Percentiles rank a stretch among this genome's conserved stretches.
phyloP scores from a whole-genome alignment of 2,329 filamentous ascomycete genomes.

The Stagonosporopsis rhizophila region DNA sequence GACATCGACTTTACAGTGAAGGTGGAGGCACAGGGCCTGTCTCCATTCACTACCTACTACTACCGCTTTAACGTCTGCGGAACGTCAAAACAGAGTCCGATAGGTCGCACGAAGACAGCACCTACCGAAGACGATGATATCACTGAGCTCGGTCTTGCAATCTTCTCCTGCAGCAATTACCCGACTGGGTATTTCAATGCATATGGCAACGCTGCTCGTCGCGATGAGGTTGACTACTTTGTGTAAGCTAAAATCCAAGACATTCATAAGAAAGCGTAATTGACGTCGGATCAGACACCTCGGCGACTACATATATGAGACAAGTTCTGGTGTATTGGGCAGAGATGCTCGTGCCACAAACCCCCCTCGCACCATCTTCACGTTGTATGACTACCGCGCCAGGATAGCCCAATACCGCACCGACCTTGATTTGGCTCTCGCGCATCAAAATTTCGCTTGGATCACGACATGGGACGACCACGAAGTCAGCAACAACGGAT shows the following conservation, averaged over 20 bases:
- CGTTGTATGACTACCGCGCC: constrained; percentile 55
- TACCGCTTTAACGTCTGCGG: constrained; percentile 75
- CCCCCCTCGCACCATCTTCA: constrained; percentile 37
- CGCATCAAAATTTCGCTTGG: constrained; percentile 53
- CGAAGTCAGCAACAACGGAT: constrained; percentile 53
- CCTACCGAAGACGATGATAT: constrained; percentile 65
- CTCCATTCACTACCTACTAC: constrained; percentile 70
- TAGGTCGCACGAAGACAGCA: constrained; percentile 75
- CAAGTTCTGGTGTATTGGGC: constrained; percentile 9
- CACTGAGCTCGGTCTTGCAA: constrained; percentile 66
- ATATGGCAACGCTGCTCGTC: constrained; percentile 51
- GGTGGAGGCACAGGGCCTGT: constrained; percentile 69
- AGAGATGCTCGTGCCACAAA: constrained; percentile 16
- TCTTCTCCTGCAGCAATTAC: constrained; percentile 72
- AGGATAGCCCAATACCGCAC: constrained; percentile 52
- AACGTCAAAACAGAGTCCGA: constrained; percentile 65
- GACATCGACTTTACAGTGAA: constrained; percentile 80
- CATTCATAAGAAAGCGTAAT: background rate
- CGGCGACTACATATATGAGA: constrained; percentile 55
- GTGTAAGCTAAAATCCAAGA: background rate
- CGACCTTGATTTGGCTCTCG: constrained; percentile 49
- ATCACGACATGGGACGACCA: constrained; percentile 57
- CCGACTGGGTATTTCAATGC: constrained; percentile 59
- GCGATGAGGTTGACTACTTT: constrained; percentile 54
- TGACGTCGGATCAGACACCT: constrained; percentile 34